A percentile compares a stretch with the other conserved stretches of the same genome.
phyloP scores from a whole-genome alignment of 2,329 filamentous ascomycete genomes.

The Cytospora chrysosperma region DNA sequence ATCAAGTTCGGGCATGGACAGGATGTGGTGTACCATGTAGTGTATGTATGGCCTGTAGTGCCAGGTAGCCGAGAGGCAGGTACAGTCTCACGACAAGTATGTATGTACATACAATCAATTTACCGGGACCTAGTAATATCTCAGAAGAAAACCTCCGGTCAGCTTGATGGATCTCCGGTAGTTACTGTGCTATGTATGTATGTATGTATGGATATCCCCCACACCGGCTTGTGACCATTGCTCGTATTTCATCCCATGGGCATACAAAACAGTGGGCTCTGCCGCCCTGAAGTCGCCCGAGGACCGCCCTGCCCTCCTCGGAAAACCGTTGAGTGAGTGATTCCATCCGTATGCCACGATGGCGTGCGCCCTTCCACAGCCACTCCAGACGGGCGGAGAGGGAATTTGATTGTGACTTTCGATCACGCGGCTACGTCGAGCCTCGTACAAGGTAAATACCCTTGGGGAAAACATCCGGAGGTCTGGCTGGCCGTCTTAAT shows the following conservation, averaged over 20 bases:
- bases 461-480: conserved; percentile 1
- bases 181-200: no score
- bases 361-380: not conserved
- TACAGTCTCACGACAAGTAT: not conserved
- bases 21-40: not conserved
- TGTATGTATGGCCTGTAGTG: no score
- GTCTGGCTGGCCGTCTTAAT: conserved; percentile 9
- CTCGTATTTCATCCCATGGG: no score
- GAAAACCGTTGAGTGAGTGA: not conserved
- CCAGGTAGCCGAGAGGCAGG: not conserved
- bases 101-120: no score
- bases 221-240: no score
- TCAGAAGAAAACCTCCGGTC: not conserved
- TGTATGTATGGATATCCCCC: no score
- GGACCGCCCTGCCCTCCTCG: not conserved
- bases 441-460: not conserved
- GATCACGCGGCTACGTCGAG: conserved; percentile 14
- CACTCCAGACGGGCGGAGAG: not conserved
- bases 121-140: not conserved
- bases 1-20: not conserved
- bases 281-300: not conserved
- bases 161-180: not conserved
- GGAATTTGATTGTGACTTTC: conserved; percentile 2
- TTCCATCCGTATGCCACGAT: not conserved
- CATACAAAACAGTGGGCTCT: not conserved